Conservation (phyloP, 768 basidiomycete species). For the Mycena chlorophos region DNA sequence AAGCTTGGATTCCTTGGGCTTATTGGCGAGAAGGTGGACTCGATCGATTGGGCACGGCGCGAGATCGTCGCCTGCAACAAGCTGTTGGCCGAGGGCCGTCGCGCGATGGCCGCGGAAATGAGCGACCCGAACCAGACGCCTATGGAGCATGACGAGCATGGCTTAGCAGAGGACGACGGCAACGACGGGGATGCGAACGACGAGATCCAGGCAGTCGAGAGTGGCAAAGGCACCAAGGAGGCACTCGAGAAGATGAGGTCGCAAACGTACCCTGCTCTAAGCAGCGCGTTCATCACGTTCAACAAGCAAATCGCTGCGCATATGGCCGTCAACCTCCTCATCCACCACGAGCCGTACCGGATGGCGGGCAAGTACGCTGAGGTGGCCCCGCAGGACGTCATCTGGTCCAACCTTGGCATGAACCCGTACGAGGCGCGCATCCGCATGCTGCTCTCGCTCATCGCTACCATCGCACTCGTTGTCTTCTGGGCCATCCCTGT, state of each 20-base stretch:
- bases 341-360: conserved; percentile 79
- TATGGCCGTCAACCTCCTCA: conserved; percentile 71
- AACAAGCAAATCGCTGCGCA: conserved; percentile 92
- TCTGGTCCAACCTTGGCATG: conserved; percentile 87
- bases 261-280: conserved; percentile 56
- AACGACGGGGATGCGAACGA: conserved; percentile 14
- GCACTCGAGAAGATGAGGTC: conserved; percentile 18
- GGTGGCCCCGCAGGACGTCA: conserved; percentile 83
- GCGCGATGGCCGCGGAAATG: conserved; percentile 30
- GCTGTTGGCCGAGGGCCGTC: conserved; percentile 53
- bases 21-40: conserved; percentile 86
- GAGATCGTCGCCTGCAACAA: conserved; percentile 64
- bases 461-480: conserved; percentile 76
- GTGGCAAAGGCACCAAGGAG: conserved; percentile 29
- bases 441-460: conserved; percentile 67
- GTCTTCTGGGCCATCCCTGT: conserved; percentile 89
- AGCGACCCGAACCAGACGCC: conserved; percentile 19
- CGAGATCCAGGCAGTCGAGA: conserved; percentile 27
- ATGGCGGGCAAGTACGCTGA: conserved; percentile 81
- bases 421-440: conserved; percentile 81
- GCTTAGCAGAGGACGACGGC: conserved; percentile 14
- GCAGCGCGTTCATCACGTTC: conserved; percentile 87
- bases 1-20: conserved; percentile 64
- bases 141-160: conserved; percentile 10
- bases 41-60: conserved; percentile 83